Conservation (phyloP, 176 grass and related monocot species). For the Guadua angustifolia region DNA sequence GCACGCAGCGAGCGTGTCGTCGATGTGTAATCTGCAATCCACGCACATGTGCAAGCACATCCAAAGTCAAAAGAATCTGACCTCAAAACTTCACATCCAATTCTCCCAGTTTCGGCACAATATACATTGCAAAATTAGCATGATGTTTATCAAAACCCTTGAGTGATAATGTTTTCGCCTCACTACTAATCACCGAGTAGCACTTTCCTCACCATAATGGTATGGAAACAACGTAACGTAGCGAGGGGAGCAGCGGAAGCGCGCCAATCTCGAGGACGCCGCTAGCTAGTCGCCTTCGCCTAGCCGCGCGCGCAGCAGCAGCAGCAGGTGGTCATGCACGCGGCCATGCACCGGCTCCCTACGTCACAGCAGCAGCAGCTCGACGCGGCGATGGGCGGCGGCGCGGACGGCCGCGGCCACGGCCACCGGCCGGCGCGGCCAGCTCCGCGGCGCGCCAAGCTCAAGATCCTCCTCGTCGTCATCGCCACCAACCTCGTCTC, state of each 20-base stretch:
- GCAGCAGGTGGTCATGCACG: slow-evolving; percentile 17
- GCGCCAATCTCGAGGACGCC: slow-evolving; percentile 42
- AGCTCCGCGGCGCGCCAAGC: slow-evolving; percentile 45
- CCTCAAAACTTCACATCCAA: neutral
- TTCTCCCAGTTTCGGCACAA: neutral
- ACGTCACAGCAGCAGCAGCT: slow-evolving; percentile 8
- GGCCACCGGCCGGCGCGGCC: slow-evolving; percentile 13
- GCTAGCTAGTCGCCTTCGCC: neutral
- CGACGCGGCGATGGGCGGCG: slow-evolving; percentile 26
- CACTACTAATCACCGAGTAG: neutral
- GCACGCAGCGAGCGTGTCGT: too few species aligned
- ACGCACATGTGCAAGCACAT: neutral
- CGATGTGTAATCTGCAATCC: slow-evolving; percentile 34
- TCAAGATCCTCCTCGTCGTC: slow-evolving; percentile 66
- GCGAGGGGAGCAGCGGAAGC: neutral
- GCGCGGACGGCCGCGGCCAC: neutral
- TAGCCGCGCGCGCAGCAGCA: too few species aligned
- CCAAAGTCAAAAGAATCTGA: slow-evolving; percentile 35
- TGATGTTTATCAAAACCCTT: too few species aligned
- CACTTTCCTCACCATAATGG: neutral
- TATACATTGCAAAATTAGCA: too few species aligned
- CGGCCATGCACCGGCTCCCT: slow-evolving; percentile 40
- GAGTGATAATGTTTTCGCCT: too few species aligned
- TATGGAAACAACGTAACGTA: slow-evolving; percentile 16
- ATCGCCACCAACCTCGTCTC: slow-evolving; percentile 75